These are phyloP conservation scores for Emmonsiellopsis sp. DNA, from an alignment of 2,329 filamentous ascomycete genomes.

Conservation along the genomic window DNA sequence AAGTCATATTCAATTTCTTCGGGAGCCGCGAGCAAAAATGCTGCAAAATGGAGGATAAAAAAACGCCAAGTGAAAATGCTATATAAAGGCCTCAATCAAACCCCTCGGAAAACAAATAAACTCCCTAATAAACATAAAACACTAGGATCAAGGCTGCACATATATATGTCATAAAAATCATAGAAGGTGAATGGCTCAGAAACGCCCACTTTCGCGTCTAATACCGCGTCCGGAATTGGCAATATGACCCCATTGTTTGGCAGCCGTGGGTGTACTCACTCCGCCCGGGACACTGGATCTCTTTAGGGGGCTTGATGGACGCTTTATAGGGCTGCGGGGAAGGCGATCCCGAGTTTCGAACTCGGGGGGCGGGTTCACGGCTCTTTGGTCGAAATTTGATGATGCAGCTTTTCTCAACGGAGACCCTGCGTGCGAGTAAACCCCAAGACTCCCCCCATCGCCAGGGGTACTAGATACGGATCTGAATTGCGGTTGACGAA, in stretches of 20 bases:
- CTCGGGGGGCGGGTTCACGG: constrained; percentile 33
- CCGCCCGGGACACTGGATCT: constrained; percentile 30
- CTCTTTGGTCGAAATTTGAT: constrained; percentile 40
- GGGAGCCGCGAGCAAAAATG: no score
- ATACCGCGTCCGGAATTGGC: constrained; percentile 4
- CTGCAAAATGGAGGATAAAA: no score
- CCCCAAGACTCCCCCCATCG: constrained; percentile 69
- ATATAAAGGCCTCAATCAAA: no score
- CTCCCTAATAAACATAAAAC: neutral
- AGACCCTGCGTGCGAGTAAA: constrained; percentile 70
- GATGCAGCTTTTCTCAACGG: constrained; percentile 71
- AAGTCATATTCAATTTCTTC: no score
- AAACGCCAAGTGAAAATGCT: no score
- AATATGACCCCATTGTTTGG: constrained; percentile 20
- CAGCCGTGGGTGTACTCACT: constrained; percentile 22
- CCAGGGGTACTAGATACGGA: constrained; percentile 26
- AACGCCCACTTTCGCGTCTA: constrained; percentile 22
- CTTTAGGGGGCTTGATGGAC: constrained; percentile 34
- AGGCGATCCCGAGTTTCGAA: constrained; percentile 26
- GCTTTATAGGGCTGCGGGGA: constrained; percentile 26
- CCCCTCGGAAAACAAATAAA: neutral
- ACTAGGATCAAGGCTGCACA: neutral
- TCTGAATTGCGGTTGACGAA: constrained; percentile 47
- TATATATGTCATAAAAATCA: neutral
- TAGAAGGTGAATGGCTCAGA: constrained; percentile 9